Conservation (phyloP, 139 green algal species). For the Micractinium sp. region DNA sequence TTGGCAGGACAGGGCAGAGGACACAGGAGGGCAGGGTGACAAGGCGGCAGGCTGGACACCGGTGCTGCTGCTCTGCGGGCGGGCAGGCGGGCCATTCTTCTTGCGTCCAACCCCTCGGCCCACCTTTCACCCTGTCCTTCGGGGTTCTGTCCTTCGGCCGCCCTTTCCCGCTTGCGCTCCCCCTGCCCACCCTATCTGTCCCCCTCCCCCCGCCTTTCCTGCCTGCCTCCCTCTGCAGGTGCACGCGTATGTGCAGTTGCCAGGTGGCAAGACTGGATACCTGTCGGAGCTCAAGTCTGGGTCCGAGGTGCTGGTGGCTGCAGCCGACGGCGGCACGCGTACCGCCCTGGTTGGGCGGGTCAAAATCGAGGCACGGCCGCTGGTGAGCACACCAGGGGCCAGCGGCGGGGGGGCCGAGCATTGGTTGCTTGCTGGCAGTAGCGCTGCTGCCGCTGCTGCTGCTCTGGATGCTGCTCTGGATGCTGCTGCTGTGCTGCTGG, state of each 20-base stretch:
- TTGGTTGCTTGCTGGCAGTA: background rate
- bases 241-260: slow-evolving; percentile 77
- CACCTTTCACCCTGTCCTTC: no score
- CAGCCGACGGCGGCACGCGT: slow-evolving; percentile 56
- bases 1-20: no score
- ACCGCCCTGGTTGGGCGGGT: slow-evolving; percentile 77
- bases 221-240: slow-evolving; percentile 52
- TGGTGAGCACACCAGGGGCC: slow-evolving; percentile 52
- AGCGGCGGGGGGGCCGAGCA: background rate
- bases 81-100: no score
- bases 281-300: slow-evolving; percentile 80
- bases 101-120: no score
- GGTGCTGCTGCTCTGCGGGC: no score
- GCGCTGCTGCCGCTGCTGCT: background rate
- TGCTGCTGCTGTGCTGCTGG: no score
- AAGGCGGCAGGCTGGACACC: no score
- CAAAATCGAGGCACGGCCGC: slow-evolving; percentile 79
- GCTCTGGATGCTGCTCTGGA: background rate
- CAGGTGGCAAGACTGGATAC: slow-evolving; percentile 80
- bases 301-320: slow-evolving; percentile 71
- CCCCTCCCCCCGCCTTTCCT: background rate
- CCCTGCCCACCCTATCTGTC: no score
- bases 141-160: no score
- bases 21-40: no score
- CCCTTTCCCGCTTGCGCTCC: no score